These are phyloP conservation scores for Microglena sp. DNA, from an alignment of 139 green algal species.

Conservation along the genomic window DNA sequence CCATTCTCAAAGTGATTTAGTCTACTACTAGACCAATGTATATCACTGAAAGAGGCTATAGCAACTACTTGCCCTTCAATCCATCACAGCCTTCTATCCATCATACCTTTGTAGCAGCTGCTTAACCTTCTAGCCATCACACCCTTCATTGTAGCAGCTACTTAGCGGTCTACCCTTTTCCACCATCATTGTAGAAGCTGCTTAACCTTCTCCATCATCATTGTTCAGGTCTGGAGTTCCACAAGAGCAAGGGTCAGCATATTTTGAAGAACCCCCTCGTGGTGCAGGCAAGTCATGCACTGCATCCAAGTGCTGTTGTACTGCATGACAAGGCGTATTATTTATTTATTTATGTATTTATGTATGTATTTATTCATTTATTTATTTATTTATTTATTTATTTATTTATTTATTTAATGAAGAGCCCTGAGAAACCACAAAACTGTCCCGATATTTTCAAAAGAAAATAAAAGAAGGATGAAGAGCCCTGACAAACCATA, in stretches of 20 bases:
- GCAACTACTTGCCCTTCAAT: neutral
- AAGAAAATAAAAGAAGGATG: no score
- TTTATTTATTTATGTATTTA: no score
- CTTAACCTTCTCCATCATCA: neutral
- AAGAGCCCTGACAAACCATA: no score
- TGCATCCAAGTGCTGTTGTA: no score
- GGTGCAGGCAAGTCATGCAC: no score
- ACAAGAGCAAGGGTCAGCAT: conserved; percentile 97
- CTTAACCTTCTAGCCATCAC: neutral
- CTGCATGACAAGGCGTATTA: no score
- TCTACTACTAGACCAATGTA: neutral
- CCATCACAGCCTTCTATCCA: neutral
- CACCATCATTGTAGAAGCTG: neutral
- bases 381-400: no score
- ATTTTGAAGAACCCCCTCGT: conserved; percentile 97
- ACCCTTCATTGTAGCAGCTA: neutral
- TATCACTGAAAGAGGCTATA: neutral
- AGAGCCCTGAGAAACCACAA: no score
- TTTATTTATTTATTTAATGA: no score
- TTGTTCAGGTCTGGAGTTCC: conserved; percentile 86
- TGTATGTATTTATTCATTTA: no score
- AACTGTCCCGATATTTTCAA: no score
- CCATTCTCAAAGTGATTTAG: no score
- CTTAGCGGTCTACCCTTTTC: neutral
- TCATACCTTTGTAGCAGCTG: neutral